Evolutionary conservation across 495 filamentous ascomycete genomes (phyloP), one percentile per base, ranked within the genome.

Genomic region (Tuber indicum): DNA sequence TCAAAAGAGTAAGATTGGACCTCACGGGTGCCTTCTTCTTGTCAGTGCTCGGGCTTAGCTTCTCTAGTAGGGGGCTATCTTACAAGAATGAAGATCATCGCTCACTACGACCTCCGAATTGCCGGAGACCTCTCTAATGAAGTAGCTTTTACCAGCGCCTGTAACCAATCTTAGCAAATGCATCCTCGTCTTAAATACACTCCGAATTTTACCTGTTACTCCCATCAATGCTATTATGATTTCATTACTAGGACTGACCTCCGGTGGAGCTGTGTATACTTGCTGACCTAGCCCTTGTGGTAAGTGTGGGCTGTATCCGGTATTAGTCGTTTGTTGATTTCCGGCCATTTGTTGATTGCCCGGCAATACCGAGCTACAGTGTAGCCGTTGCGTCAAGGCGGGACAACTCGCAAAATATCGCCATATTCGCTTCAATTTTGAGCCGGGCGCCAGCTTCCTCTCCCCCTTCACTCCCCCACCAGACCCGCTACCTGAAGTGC

Each of bases 171-270:
- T 52, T 52, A 52, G 47, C 47, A 52, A 21, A 52, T 32, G 52
- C n/a, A 12, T 32, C 10, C 3, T 1, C 10, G 26, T 32, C 3
- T 32, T 3, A n/a, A 5, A 62, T 16, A 32, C 12, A 5, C n/a
- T 62, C 32, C 16, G 52, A 4, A 62, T 62, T 58, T 32, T 26
- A 62, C n/a, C 26, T 21, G 86, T 86, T 21, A 85, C 74, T 3
- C 87, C 86, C 86, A 88, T 87, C 17, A 87, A 81, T 4, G 84
- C 82, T 43, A 86, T 86, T 72, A 81, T 32, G 26, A 62, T 62
- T 32, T 62, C 52, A 3, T 7, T n/a, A n/a, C 21, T 21, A 12
- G 52, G 52, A 2, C 10, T 62, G 12, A 3, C 10, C 52, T 16
- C 21, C n/a, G n/a, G 52, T 14, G 14, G 52, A 3, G 0, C 1